Conservation (phyloP, 2,329 filamentous ascomycete genomes). For the Fusarium graminum region DNA sequence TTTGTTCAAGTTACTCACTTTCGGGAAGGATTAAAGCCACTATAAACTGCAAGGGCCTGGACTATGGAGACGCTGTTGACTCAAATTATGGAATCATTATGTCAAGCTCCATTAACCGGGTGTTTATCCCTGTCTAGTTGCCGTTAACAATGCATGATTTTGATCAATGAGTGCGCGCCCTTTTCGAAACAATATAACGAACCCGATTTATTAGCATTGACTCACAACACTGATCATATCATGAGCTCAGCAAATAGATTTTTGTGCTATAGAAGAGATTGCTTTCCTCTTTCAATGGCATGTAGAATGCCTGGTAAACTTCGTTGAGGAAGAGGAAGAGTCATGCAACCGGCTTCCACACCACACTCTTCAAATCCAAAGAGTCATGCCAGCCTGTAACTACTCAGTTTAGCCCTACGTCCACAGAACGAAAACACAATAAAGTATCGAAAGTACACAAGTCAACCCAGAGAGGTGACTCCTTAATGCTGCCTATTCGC, state of each 20-base stretch:
- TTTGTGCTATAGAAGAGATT: background rate
- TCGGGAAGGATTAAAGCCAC: conserved; percentile 21
- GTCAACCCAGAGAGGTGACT: background rate
- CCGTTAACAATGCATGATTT: background rate
- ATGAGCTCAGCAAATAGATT: background rate
- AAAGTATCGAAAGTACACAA: conserved; percentile 3
- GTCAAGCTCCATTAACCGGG: background rate
- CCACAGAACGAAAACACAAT: no score
- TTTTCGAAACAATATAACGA: background rate
- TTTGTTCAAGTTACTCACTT: conserved; percentile 15
- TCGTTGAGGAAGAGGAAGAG: background rate
- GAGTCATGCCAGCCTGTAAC: background rate
- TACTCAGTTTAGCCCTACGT: background rate
- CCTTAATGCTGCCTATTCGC: conserved; percentile 20
- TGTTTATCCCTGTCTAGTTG: background rate
- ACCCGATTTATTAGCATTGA: background rate
- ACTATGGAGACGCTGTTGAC: conserved; percentile 20
- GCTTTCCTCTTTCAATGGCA: background rate
- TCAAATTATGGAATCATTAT: conserved; percentile 20
- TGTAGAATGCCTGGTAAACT: background rate
- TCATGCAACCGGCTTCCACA: background rate
- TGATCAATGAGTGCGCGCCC: background rate
- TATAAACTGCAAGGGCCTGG: background rate
- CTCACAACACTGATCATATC: background rate
- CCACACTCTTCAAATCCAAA: background rate